Evolutionary conservation across 129 eudicot genomes (phyloP).

Genomic region (Artemisia annua): DNA sequence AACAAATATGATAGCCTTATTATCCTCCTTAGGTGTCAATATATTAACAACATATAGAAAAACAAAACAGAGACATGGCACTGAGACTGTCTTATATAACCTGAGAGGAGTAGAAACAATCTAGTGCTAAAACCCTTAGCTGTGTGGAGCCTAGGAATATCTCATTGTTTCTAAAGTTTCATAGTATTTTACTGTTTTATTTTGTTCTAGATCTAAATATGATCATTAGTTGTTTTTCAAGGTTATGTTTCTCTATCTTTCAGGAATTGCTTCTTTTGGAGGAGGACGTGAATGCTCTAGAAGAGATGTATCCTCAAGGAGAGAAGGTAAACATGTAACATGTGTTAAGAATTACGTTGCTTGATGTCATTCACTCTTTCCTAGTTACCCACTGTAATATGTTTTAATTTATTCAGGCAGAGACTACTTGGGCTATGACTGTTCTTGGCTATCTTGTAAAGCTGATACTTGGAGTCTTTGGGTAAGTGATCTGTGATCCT

Average conservation of each 20-base stretch:
- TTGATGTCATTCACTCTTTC: constrained; percentile 1
- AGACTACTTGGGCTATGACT: constrained; percentile 92
- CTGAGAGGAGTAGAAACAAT: background rate
- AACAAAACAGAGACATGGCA: constrained; percentile 9
- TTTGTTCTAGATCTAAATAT: background rate
- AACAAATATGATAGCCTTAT: constrained; percentile 7
- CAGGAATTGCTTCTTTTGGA: constrained; percentile 92
- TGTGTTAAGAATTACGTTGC: constrained; percentile 6
- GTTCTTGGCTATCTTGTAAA: constrained; percentile 96
- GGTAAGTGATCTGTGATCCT: constrained; percentile 63
- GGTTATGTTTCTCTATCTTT: constrained; percentile 11
- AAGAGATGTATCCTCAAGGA: constrained; percentile 99
- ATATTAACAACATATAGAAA: background rate
- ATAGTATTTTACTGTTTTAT: background rate
- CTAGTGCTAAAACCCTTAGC: background rate
- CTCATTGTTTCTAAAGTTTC: background rate
- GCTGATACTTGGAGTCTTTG: constrained; percentile 78
- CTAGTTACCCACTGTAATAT: background rate
- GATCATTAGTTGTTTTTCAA: constrained; percentile 4
- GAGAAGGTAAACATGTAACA: constrained; percentile 64
- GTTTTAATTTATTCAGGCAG: constrained; percentile 63
- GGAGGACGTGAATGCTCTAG: constrained; percentile 91
- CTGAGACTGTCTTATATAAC: background rate
- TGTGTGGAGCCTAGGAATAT: background rate
- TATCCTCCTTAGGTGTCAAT: background rate